phyloP scores from a whole-genome alignment of 805 yeast genomes.

The Saccharomycopsis sp. region DNA sequence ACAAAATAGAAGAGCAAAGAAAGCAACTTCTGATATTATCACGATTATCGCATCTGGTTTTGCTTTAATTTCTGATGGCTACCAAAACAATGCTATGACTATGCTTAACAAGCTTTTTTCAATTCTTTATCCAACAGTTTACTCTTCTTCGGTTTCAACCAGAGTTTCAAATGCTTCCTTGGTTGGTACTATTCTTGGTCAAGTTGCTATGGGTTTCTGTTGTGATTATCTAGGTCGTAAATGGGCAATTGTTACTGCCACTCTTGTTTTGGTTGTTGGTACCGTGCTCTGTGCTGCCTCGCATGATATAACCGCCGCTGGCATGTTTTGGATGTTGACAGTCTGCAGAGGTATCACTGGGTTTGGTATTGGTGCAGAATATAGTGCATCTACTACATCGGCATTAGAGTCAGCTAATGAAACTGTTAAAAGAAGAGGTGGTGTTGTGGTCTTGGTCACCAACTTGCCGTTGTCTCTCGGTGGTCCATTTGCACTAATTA shows the following conservation, averaged over 20 bases:
- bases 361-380: slow-evolving; percentile 74
- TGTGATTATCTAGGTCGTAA: slow-evolving; percentile 65
- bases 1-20: slow-evolving; percentile 25
- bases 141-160: slow-evolving; percentile 43
- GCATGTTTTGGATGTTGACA: slow-evolving; percentile 73
- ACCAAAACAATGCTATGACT: slow-evolving; percentile 68
- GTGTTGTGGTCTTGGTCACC: slow-evolving; percentile 57
- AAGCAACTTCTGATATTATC: slow-evolving; percentile 31
- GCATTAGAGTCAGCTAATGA: slow-evolving; percentile 74
- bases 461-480: slow-evolving; percentile 70
- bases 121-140: slow-evolving; percentile 36
- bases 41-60: slow-evolving; percentile 63
- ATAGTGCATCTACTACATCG: slow-evolving; percentile 60
- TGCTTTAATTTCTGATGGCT: slow-evolving; percentile 73
- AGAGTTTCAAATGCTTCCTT: slow-evolving; percentile 62
- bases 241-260: slow-evolving; percentile 61
- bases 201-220: slow-evolving; percentile 54
- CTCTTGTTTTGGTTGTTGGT: slow-evolving; percentile 55
- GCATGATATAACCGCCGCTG: slow-evolving; percentile 49
- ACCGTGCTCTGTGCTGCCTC: slow-evolving; percentile 63
- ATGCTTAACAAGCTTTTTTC: slow-evolving; percentile 57
- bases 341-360: slow-evolving; percentile 73
- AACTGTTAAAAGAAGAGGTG: slow-evolving; percentile 53
- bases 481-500: slow-evolving; percentile 66
- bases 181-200: slow-evolving; percentile 67